Evolutionary conservation across 345 rosid species (phyloP).

Genomic region (Alliaria petiolata): DNA sequence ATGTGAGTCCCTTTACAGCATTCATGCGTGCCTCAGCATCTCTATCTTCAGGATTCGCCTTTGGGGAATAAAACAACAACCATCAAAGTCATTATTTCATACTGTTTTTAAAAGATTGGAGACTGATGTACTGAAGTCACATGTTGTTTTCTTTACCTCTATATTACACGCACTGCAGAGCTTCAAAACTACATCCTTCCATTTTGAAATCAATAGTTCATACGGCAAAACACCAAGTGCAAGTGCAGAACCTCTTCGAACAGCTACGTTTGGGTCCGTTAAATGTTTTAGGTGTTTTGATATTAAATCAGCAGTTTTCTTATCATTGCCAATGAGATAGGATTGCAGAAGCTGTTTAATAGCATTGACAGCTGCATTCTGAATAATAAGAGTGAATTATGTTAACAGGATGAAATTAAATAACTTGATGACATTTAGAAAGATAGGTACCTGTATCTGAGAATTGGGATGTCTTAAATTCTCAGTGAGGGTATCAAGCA

Average conservation of each 20-base stretch:
- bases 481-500: slow-evolving; percentile 75
- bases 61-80: slow-evolving; percentile 10
- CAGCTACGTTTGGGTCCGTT: slow-evolving; percentile 77
- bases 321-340: slow-evolving; percentile 41
- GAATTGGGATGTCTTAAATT: slow-evolving; percentile 93
- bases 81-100: slow-evolving; percentile 15
- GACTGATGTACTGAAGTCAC: background rate
- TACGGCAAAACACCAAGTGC: slow-evolving; percentile 80
- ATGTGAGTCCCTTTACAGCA: slow-evolving; percentile 85
- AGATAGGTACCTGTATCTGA: slow-evolving; percentile 75
- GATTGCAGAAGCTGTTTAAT: slow-evolving; percentile 60
- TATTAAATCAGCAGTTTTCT: slow-evolving; percentile 40
- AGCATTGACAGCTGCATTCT: slow-evolving; percentile 82
- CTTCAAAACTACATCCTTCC: slow-evolving; percentile 68
- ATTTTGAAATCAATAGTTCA: slow-evolving; percentile 52
- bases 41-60: slow-evolving; percentile 87
- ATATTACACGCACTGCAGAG: slow-evolving; percentile 67
- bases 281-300: slow-evolving; percentile 62
- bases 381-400: slow-evolving; percentile 16
- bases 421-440: slow-evolving; percentile 1
- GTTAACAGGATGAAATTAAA: background rate
- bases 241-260: slow-evolving; percentile 88
- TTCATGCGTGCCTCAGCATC: slow-evolving; percentile 96
- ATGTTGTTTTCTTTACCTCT: slow-evolving; percentile 53
- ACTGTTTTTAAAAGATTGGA: background rate